A percentile compares a stretch with the other conserved stretches of the same genome.
These are phyloP conservation scores for Globisporangium spiculum DNA, from an alignment of 352 stramenopile genomes.

Conservation along the genomic window DNA sequence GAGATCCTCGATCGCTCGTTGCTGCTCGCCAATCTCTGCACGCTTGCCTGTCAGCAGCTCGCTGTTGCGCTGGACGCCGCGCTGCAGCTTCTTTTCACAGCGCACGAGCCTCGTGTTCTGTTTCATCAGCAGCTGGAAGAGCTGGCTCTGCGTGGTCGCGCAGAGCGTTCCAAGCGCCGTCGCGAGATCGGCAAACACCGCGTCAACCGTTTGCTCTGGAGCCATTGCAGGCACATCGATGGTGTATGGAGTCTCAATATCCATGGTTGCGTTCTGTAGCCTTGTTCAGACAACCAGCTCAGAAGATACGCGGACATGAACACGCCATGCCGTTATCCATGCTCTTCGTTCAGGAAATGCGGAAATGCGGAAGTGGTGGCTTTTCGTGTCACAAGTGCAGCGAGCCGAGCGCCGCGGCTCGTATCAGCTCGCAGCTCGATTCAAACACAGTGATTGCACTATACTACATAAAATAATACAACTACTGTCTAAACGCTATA, in stretches of 20 bases:
- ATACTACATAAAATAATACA: neutral
- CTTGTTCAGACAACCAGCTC: neutral
- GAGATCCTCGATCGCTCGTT: conserved; percentile 9
- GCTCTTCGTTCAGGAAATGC: neutral
- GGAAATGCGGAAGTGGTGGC: neutral
- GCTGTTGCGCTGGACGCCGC: neutral
- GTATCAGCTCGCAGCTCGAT: neutral
- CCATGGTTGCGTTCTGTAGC: neutral
- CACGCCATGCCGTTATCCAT: no score
- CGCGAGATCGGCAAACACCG: neutral
- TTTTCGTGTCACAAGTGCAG: neutral
- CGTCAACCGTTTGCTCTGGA: neutral
- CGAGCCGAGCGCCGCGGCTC: conserved; percentile 5
- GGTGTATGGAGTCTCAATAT: neutral
- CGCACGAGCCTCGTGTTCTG: neutral
- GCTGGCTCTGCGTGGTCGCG: conserved; percentile 2
- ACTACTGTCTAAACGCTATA: no score
- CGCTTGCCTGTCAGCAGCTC: neutral
- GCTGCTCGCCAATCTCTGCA: neutral
- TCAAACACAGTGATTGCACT: neutral
- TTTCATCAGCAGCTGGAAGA: conserved; percentile 2
- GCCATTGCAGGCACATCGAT: neutral
- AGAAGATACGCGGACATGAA: neutral
- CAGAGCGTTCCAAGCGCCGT: neutral
- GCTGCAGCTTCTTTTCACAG: conserved; percentile 1